phyloP scores from a whole-genome alignment of 1,284 basidiomycete species.

The Cryptococcus wingfieldii region DNA sequence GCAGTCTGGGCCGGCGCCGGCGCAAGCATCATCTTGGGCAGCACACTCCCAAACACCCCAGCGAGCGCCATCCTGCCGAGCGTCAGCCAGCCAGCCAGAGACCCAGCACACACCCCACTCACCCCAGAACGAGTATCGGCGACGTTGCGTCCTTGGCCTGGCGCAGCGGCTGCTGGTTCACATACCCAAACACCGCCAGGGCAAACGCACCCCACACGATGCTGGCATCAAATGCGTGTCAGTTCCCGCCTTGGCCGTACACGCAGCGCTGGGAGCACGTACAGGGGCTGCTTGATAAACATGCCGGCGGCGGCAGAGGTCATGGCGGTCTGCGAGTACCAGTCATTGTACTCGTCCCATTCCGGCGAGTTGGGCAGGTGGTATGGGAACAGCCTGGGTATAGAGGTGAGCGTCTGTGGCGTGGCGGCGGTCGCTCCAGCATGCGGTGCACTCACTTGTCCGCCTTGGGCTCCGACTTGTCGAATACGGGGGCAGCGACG shows the following conservation, averaged over 20 bases:
- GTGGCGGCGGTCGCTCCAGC: too few relatives aligned
- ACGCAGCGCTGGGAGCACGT: constrained; percentile 11
- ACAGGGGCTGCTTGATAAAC: constrained; percentile 47
- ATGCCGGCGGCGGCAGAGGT: constrained; percentile 45
- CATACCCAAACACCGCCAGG: constrained; percentile 31
- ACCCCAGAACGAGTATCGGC: constrained; percentile 39
- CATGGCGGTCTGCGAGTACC: constrained; percentile 34
- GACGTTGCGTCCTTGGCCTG: constrained; percentile 31
- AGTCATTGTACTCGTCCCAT: constrained; percentile 41
- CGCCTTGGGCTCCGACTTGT: constrained; percentile 42
- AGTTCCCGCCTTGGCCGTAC: neutral
- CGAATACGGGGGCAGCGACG: constrained; percentile 34
- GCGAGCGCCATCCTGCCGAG: constrained; percentile 36
- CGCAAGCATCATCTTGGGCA: constrained; percentile 38
- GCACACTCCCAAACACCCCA: constrained; percentile 33
- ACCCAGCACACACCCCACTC: constrained; percentile 11
- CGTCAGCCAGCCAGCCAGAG: neutral
- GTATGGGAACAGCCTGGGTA: constrained; percentile 35
- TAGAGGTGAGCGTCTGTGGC: neutral
- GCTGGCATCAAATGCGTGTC: constrained; percentile 13
- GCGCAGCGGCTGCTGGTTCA: constrained; percentile 37
- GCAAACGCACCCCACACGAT: constrained; percentile 39
- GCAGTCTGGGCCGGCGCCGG: constrained; percentile 11
- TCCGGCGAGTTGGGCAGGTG: constrained; percentile 38
- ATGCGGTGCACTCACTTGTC: constrained; percentile 26